Conservation (phyloP, 192 early-diverging fungal species). For the Linnemannia hyalina region DNA sequence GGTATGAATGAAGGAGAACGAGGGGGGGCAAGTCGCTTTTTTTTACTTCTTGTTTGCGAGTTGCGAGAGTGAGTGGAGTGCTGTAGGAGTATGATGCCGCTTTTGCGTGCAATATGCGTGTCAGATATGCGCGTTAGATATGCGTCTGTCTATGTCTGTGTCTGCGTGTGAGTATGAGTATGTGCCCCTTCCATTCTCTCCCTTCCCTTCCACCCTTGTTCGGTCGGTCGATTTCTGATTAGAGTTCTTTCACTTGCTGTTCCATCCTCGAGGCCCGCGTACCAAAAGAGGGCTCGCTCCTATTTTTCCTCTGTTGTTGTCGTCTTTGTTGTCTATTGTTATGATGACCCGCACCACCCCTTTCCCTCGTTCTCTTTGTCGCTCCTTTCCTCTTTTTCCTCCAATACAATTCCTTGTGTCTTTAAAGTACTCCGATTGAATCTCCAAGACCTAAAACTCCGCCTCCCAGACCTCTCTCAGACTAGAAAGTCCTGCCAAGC, state of each 20-base stretch:
- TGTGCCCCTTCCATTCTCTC: neutral
- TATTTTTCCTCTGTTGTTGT: neutral
- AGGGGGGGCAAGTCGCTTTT: neutral
- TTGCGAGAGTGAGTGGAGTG: neutral
- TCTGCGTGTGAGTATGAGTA: neutral
- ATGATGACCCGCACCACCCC: constrained; percentile 9
- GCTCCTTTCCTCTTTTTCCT: neutral
- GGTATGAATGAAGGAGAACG: too few relatives aligned
- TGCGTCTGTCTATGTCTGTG: neutral
- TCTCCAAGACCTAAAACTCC: neutral
- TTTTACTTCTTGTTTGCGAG: neutral
- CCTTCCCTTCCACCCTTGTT: neutral
- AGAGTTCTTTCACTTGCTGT: neutral
- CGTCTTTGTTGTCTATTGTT: neutral
- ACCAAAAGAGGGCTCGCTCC: neutral
- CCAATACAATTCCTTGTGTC: neutral
- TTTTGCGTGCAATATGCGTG: too few relatives aligned
- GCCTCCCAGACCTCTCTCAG: neutral
- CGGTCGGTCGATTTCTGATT: neutral
- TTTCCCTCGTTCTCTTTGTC: neutral
- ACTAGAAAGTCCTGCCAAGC: neutral
- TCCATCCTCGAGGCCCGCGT: neutral
- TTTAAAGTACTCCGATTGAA: constrained; percentile 6
- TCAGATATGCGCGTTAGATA: neutral
- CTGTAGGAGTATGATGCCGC: too few relatives aligned